Evolutionary conservation across 2,329 filamentous ascomycete genomes (phyloP), one percentile per base, ranked within the genome.

Genomic region (Zasmidium citrigriseum): DNA sequence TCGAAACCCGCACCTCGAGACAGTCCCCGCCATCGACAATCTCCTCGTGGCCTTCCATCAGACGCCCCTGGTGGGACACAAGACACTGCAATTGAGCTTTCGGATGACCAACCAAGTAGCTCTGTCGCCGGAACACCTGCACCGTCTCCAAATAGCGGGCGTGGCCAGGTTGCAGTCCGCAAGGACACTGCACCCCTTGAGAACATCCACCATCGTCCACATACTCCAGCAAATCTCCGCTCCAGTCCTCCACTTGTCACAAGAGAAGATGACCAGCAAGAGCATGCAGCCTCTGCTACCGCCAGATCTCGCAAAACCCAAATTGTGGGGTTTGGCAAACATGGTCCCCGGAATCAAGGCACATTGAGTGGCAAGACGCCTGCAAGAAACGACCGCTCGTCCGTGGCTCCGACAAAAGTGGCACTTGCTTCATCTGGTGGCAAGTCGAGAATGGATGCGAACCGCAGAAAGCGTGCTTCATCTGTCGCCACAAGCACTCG

Each of bases 311-410:
- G 60, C 9, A 71, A 70, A 34, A 52, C 66, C 16, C 64, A 63
- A 2, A 62, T 72, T 55, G 67, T 73, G 22, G 57, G 49, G 20
- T 73, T 71, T 22, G 60, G 60, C 41, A 62, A 62, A n/a, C 45
- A 54, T 9, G 71, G 70, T 9, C 70, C 70, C 5, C 67, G 61
- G 2, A 73, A 73, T 49, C 71, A 73, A 57, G 70, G 71, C 20
- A 22, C 38, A 16, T 44, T 44, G 20, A 18, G 21, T 29, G 50
- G 46, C 60, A 54, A 55, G 45, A 48, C 21, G 47, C 24, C 54
- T 60, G 44, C 55, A 27, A 11, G 34, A n/a, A 16, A 7, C 14
- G 7, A 11, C 16, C 34, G 34, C 14, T 41, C 34, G 16, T n/a
- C 34, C 14, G 18, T n/a, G 34, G 4, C 14, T 4, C 18, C 34